Conservation (phyloP, 2,329 filamentous ascomycete genomes). For the Verticillium albo-atrum region DNA sequence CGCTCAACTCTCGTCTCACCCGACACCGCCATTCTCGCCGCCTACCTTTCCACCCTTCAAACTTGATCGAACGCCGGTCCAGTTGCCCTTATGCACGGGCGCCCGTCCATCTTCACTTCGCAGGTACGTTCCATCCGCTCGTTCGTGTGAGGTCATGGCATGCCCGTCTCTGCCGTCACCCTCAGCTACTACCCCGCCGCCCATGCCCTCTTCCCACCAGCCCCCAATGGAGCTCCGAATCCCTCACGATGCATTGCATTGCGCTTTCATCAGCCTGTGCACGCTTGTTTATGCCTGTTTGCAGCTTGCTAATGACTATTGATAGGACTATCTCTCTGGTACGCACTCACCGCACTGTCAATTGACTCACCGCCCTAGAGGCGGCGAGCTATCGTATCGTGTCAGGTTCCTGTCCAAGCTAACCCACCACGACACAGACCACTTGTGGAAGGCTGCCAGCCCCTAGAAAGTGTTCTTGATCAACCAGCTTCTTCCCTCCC, state of each 20-base stretch:
- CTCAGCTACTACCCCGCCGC: conserved; percentile 5
- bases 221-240: conserved; percentile 4
- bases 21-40: conserved; percentile 7
- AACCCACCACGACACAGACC: conserved; percentile 31
- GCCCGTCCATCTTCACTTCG: conserved; percentile 80
- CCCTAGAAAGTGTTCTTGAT: conserved; percentile 32
- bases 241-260: neutral
- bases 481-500: conserved; percentile 1
- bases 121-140: conserved; percentile 54
- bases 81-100: conserved; percentile 80
- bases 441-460: conserved; percentile 48
- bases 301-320: conserved; percentile 34
- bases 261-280: neutral
- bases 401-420: neutral
- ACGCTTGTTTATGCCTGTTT: conserved; percentile 51
- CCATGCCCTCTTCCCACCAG: conserved; percentile 5
- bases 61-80: conserved; percentile 1
- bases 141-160: neutral
- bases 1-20: conserved; percentile 6
- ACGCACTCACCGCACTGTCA: conserved; percentile 26
- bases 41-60: conserved; percentile 10
- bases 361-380: conserved; percentile 37
- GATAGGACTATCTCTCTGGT: conserved; percentile 74
- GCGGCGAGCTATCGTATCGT: neutral
- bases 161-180: neutral